Evolutionary conservation across 441 rosid species (phyloP), one percentile per base, ranked within the genome.

Genomic region (Flueggea neowawraea): DNA sequence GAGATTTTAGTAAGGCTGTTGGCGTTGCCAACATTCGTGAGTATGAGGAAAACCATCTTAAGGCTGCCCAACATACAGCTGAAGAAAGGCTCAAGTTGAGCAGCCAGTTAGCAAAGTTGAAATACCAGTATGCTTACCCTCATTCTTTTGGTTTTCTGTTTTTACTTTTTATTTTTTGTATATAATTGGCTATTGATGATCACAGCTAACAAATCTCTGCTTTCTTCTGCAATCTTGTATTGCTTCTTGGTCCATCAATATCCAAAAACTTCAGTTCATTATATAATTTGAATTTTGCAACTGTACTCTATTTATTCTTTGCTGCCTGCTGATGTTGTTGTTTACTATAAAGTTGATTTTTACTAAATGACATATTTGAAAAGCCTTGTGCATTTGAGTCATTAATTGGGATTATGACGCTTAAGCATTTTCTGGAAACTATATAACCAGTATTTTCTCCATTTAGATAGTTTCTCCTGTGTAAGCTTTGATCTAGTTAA

Each of bases 21-120:
- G 97, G 97, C 50, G 96, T 95, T 71, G 77, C 87, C 72, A 95
- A 95, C 70, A 92, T 95, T 69, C 99, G 96, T 61, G 96, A 90
- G 78, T 95, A 90, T 75, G 98, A 95, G 77, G 99, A 95, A 80
- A 90, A 84, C 69, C 96, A 95, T 82, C 84, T 95, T 61, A 92
- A 93, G 85, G 90, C 78, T 80, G 95, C 98, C 52, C 85, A 90
- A 76, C 64, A 80, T 67, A 85, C 84, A 83, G 99, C 94, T 65
- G 97, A 95, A 63, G 98, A 90, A 72, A 92, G 97, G 82, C 85
- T 95, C 73, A 84, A 73, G 74, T 78, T 95, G 74, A 92, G 95
- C 66, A 94, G 84, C 72, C 99, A 92, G 89, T 85, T 95, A 57
- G 84, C 98, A 31, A 95, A 95, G 87, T 78, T 90, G 80, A 95